Evolutionary conservation across 2,329 filamentous ascomycete species (phyloP), one percentile per base, ranked within the genome.

Genomic region (Diaporthe eres): DNA sequence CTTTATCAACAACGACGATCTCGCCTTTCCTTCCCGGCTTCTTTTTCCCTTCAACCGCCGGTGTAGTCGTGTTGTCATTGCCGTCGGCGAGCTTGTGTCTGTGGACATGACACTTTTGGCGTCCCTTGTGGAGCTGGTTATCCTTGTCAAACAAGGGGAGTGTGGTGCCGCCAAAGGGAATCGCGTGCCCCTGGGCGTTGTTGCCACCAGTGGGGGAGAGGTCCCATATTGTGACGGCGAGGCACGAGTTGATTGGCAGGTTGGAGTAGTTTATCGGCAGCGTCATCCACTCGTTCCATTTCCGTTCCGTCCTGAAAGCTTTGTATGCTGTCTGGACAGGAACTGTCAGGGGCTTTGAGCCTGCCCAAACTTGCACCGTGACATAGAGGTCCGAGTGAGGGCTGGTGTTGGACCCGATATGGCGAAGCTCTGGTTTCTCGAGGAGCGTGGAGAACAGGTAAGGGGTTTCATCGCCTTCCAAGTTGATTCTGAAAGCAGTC

Each of bases 171-270:
- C 96, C 97, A 82, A 98, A 99, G 0, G 97, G 96, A 25, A 98
- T 91, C 19, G 94, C 92, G 85, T 98, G 95, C 25, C 92, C 92
- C 74, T 93, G 89, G 6, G 92, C 91, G 17, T 91, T 91, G 51
- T 91, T 88, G 7, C 92, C 92, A 15, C 94, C 94, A 15, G 93
- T 91, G 0, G 96, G 95, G 2, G 95, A 97, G 22, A 98, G 85
- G 82, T 99, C 97, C 97, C 97, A 99, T 75, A 98, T 86, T 0
- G 97, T 99, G 76, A 99, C 95, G 28, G 96, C 96, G 49, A 99
- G 89, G 81, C 95, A 94, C 2, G 96, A 92, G 80, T 95, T 94
- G 58, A 93, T 87, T 0, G 97, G 96, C 1, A 98, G 90, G 75
- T 94, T 93, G 77, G 94, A 93, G 84, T 98, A 97, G 6, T 92